phyloP scores from a whole-genome alignment of 2,329 filamentous ascomycete genomes.

The Cladosporium sp. region DNA sequence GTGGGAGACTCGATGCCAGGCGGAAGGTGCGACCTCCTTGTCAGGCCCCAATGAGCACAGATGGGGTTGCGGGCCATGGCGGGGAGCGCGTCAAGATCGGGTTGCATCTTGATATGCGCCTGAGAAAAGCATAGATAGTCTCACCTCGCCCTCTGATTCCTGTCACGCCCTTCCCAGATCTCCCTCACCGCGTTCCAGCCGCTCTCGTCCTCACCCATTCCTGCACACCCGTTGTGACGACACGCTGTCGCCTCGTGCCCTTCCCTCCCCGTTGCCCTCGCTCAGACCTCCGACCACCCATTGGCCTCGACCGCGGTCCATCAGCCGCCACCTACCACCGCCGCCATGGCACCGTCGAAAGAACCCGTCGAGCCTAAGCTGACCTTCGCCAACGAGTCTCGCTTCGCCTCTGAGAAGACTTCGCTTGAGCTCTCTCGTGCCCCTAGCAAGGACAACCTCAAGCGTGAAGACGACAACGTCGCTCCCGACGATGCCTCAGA shows the following conservation, averaged over 20 bases:
- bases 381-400: conserved; percentile 2
- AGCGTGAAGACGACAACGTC: not conserved
- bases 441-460: conserved; percentile 3
- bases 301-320: conserved; percentile 6
- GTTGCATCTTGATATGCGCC: not conserved
- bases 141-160: conserved; percentile 8
- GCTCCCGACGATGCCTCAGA: not conserved
- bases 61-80: conserved; percentile 3
- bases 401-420: conserved; percentile 7
- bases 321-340: not conserved
- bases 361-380: conserved; percentile 8
- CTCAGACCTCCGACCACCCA: conserved; percentile 8
- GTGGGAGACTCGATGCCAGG: not conserved
- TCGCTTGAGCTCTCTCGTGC: conserved; percentile 7
- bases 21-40: conserved; percentile 10
- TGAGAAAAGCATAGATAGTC: conserved; percentile 11
- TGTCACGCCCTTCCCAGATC: not conserved
- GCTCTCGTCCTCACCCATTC: not conserved
- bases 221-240: not conserved
- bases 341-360: conserved; percentile 4
- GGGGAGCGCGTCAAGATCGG: not conserved
- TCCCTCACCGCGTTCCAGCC: not conserved
- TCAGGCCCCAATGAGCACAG: conserved; percentile 1
- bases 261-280: not conserved
- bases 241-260: not conserved